Percentiles rank a stretch among this genome's conserved stretches.
Evolutionary conservation across 768 basidiomycete genomes (phyloP).

Genomic region (Agaricus bisporus): DNA sequence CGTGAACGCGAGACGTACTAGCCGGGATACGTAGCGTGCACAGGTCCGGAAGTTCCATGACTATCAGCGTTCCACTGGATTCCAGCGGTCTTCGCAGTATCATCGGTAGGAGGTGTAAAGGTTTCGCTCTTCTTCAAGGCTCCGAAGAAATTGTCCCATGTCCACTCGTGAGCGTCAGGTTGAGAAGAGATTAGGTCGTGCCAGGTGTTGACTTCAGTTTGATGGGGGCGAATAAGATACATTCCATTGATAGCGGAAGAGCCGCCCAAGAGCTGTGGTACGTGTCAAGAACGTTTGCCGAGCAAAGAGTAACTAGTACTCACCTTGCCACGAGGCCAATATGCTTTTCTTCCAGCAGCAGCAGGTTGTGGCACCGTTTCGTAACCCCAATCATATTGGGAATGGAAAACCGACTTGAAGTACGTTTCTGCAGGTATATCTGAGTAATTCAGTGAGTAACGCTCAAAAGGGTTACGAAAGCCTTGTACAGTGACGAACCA

Average conservation of each 20-base stretch:
- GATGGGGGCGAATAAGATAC: constrained; percentile 53
- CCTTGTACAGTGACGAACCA: constrained; percentile 19
- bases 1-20: constrained; percentile 43
- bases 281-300: background rate
- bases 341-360: constrained; percentile 33
- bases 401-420: constrained; percentile 39
- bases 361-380: constrained; percentile 40
- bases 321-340: constrained; percentile 62
- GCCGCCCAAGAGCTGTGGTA: constrained; percentile 51
- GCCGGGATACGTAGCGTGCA: constrained; percentile 39
- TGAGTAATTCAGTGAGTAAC: constrained; percentile 14
- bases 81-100: constrained; percentile 30
- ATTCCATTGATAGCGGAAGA: constrained; percentile 66
- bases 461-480: background rate
- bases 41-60: constrained; percentile 48
- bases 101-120: constrained; percentile 43
- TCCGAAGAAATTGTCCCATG: constrained; percentile 38
- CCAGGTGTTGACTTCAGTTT: constrained; percentile 46
- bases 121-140: constrained; percentile 49
- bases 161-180: constrained; percentile 35
- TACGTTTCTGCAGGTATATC: constrained; percentile 49
- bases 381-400: constrained; percentile 52
- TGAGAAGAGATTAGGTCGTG: constrained; percentile 31
- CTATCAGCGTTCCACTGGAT: constrained; percentile 39
- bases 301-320: background rate